Evolutionary conservation across 23 red algal genomes (phyloP), one percentile per base, ranked within the genome.

Genomic region (Gracilaria vermiculophylla): DNA sequence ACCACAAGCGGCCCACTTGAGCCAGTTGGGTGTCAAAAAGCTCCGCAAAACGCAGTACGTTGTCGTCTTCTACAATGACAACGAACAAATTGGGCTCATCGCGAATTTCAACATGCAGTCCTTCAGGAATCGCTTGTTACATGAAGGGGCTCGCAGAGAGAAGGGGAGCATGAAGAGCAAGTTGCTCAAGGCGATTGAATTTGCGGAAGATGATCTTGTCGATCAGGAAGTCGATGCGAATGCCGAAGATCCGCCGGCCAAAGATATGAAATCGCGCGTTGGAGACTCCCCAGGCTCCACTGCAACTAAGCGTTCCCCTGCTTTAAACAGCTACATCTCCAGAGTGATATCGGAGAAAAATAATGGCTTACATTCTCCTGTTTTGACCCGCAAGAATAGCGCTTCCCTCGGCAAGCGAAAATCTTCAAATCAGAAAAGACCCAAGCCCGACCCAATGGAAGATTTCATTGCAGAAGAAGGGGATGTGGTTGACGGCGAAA

Each of bases 31-130:
- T 7, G 6, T 73, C 13, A 42, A 20, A 19, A 73, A 73, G 40
- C 39, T 73, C 19, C 44, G 39, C 9, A 42, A 34, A 20, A 28
- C 39, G 3, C 39, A 73, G 13, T 48, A 48, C 20, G 2, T 73
- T 3, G 67, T 73, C 37, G 67, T 73, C 19, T 73, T 73, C 28
- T 73, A 48, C 42, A 73, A 73, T 19, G 67, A 73, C 40, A 73
- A 73, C 47, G 67, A 73, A 14, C 67, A 73, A 47, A 73, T 73
- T 73, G 67, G 39, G 8, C 24, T 73, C n/a, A 23, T 33, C n/a
- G 42, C 67, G 17, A 34, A 45, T 36, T 42, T 37, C 67, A 73
- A 73, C 67, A 28, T 73, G 7, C 40, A 27, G 23, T 40, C 67
- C 7, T 47, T 73, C 67, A 6, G 20, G 3, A 73, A 73, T 32